Evolutionary conservation across 768 basidiomycete genomes (phyloP).

Genomic region (Suillus spraguei): DNA sequence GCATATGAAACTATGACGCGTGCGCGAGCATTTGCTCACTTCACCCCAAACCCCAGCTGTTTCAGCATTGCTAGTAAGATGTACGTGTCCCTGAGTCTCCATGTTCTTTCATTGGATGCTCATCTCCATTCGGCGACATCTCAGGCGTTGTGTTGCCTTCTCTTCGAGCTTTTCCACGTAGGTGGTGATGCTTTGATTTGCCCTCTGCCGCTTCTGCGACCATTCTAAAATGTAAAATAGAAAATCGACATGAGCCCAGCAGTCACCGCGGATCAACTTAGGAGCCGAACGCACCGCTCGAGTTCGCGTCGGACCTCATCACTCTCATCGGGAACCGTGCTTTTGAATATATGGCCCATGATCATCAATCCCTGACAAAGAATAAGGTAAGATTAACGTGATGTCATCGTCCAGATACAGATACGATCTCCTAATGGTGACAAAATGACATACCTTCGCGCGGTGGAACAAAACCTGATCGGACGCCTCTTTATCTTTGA

Average conservation of each 20-base stretch:
- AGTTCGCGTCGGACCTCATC: constrained; percentile 94
- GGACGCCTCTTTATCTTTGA: constrained; percentile 75
- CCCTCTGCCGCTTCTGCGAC: constrained; percentile 84
- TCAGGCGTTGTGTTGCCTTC: constrained; percentile 42
- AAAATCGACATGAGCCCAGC: constrained; percentile 9
- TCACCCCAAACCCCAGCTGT: constrained; percentile 5
- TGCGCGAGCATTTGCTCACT: neutral
- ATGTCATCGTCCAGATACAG: constrained; percentile 7
- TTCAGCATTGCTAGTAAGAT: constrained; percentile 5
- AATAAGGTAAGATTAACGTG: neutral
- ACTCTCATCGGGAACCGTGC: constrained; percentile 81
- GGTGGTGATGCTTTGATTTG: constrained; percentile 58
- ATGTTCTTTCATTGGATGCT: constrained; percentile 24
- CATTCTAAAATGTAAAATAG: constrained; percentile 51
- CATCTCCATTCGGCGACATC: constrained; percentile 33
- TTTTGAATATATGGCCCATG: constrained; percentile 89
- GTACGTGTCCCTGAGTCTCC: constrained; percentile 13
- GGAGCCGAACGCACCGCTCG: constrained; percentile 65
- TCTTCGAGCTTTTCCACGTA: constrained; percentile 30
- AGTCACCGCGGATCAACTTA: neutral
- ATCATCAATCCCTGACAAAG: constrained; percentile 73
- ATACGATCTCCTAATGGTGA: neutral
- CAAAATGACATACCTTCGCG: constrained; percentile 64
- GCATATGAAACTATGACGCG: neutral
- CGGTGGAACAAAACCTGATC: constrained; percentile 77